Conservation (phyloP, 257 asterid species). For the Rehmannia glutinosa region DNA sequence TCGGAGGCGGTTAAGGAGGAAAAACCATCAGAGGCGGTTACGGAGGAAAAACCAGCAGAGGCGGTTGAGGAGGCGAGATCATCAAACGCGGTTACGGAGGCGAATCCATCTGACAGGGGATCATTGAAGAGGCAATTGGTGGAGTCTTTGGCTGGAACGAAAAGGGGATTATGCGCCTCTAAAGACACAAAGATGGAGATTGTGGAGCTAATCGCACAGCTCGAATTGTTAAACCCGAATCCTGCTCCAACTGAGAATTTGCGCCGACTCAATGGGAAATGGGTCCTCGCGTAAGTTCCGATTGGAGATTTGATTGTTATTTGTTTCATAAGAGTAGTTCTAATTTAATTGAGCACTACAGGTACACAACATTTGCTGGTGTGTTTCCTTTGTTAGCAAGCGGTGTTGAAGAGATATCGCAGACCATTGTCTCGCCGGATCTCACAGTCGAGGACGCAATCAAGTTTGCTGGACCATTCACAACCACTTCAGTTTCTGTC, state of each 20-base stretch:
- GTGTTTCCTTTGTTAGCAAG: slow-evolving; percentile 74
- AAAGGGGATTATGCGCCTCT: slow-evolving; percentile 71
- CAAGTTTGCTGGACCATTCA: slow-evolving; percentile 67
- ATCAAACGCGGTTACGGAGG: too few species aligned
- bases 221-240: slow-evolving; percentile 79
- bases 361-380: slow-evolving; percentile 78
- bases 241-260: slow-evolving; percentile 88
- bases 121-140: slow-evolving; percentile 64
- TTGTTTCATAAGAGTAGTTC: neutral
- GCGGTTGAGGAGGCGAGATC: too few species aligned
- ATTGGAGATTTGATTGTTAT: neutral
- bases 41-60: slow-evolving; percentile 38
- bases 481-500: slow-evolving; percentile 68
- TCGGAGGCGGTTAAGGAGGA: too few species aligned
- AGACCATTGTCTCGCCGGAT: slow-evolving; percentile 61
- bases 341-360: slow-evolving; percentile 22
- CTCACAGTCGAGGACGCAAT: slow-evolving; percentile 79
- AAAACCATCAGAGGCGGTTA: slow-evolving; percentile 34
- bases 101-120: too few species aligned
- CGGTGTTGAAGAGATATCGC: slow-evolving; percentile 90
- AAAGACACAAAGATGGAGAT: slow-evolving; percentile 85
- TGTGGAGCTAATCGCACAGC: slow-evolving; percentile 74
- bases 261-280: slow-evolving; percentile 78
- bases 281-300: slow-evolving; percentile 78
- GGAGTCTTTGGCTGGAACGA: slow-evolving; percentile 69